Conservation (phyloP, 2,329 filamentous ascomycete genomes). For the Thielaviopsis musarum region DNA sequence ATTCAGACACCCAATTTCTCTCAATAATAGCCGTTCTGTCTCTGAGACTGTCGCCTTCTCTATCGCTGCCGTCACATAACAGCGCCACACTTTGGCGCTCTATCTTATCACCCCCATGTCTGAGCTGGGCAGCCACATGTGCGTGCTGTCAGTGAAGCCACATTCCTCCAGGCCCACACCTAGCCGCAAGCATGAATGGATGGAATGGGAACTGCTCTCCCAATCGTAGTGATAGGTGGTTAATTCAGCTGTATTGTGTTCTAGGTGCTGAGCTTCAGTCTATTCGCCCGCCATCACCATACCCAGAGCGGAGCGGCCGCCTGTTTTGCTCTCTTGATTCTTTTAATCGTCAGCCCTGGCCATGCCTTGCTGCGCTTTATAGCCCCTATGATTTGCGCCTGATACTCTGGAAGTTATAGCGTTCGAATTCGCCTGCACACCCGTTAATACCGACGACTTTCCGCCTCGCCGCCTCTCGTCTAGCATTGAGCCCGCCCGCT, state of each 20-base stretch:
- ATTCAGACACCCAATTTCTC: background rate
- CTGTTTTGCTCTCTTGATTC: background rate
- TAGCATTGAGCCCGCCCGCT: conserved; percentile 7
- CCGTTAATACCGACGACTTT: background rate
- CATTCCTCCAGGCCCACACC: background rate
- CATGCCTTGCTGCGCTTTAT: conserved; percentile 2
- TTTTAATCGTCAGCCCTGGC: background rate
- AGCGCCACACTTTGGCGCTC: background rate
- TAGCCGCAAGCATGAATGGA: background rate
- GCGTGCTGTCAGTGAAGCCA: background rate
- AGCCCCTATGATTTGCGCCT: background rate
- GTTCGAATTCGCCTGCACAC: background rate
- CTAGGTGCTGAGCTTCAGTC: background rate
- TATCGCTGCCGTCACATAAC: background rate
- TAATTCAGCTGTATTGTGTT: conserved; percentile 1
- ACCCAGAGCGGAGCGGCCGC: background rate
- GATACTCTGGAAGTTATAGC: conserved; percentile 1
- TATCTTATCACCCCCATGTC: background rate
- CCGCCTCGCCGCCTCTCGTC: background rate
- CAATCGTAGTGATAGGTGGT: conserved; percentile 9
- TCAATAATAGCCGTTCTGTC: too few relatives aligned
- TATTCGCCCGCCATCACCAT: background rate
- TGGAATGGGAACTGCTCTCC: background rate
- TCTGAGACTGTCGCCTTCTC: background rate
- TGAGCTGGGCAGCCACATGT: background rate